Evolutionary conservation across 176 grass and related monocot species (phyloP).

Genomic region (Aechmea fasciata): DNA sequence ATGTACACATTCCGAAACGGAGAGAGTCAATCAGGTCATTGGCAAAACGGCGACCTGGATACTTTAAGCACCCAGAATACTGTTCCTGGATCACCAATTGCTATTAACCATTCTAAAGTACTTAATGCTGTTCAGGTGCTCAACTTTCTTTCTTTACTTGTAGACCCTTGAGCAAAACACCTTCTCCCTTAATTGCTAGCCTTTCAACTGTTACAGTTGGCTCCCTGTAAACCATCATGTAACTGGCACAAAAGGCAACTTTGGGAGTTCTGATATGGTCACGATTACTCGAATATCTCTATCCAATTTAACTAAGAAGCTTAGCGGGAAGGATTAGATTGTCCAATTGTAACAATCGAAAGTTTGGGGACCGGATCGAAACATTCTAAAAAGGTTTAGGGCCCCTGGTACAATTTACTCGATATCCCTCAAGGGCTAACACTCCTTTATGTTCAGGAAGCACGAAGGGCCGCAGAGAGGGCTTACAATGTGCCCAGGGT

Average conservation of each 20-base stretch:
- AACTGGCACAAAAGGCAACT: too few species aligned
- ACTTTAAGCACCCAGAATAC: slow-evolving; percentile 11
- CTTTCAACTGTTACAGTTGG: too few species aligned
- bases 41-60: slow-evolving; percentile 40
- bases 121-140: neutral
- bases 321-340: too few species aligned
- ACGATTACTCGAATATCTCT: too few species aligned
- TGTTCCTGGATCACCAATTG: neutral
- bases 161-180: too few species aligned
- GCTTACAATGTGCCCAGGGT: slow-evolving; percentile 25
- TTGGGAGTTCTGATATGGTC: too few species aligned
- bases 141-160: neutral
- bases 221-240: too few species aligned
- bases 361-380: too few species aligned
- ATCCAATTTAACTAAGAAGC: too few species aligned
- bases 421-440: neutral
- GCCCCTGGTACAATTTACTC: too few species aligned
- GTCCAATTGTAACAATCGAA: too few species aligned
- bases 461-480: slow-evolving; percentile 30
- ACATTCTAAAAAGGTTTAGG: neutral
- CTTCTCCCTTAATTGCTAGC: too few species aligned
- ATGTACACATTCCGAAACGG: slow-evolving; percentile 40
- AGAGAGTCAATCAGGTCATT: slow-evolving; percentile 40
- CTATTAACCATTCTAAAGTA: neutral
- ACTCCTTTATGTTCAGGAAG: slow-evolving; percentile 24